Base-by-base conservation (phyloP, 192 early-diverging fungal genomes). In the Coemansia sp. region DNA sequence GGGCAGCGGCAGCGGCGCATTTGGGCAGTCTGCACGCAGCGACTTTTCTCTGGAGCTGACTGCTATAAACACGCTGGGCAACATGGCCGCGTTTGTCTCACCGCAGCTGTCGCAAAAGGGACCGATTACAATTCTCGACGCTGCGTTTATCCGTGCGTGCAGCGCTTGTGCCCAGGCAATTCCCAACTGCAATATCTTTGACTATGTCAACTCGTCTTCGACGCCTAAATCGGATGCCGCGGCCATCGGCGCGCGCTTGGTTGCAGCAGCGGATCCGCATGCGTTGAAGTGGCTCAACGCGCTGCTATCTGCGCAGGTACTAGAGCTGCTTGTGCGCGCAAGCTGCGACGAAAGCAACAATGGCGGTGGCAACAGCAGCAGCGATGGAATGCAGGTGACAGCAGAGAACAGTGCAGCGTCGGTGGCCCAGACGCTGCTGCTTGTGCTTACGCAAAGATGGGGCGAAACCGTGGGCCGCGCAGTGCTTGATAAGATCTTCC, bases 371-470 rank as follows among this genome's bases (percentile, higher is more conserved):
- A 18, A 42, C 42, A 18, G 14, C 19, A 22, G 46, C n/a, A 54
- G 58, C 20, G 42, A n/a, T 14, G 53, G 34, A 7, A 42, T 4
- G 39, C 39, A 42, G 39, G 39, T 16, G n/a, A n/a, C n/a, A 4
- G 39, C 39, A 18, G 39, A 42, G 9, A 16, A 42, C 14, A 11
- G 29, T 11, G 45, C 22, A 6, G 57, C 57, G 13, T 24, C 29
- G 18, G 58, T 50, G 0, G 76, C 76, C 3, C 67, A 79, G 59
- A 61, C 60, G 54, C 60, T 79, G 34, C 62, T 79, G 18, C 54
- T 79, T 36, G 54, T 54, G 20, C 64, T 79, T 29, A 70, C 72
- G n/a, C 76, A 79, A 29, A 55, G 32, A 23, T 79, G 76, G 76
- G 76, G 76, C 60, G 50, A 64, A 19, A 62, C 67, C 4, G 67